Base-by-base conservation (phyloP, 495 filamentous ascomycete species). In the Penicillium soppii region DNA sequence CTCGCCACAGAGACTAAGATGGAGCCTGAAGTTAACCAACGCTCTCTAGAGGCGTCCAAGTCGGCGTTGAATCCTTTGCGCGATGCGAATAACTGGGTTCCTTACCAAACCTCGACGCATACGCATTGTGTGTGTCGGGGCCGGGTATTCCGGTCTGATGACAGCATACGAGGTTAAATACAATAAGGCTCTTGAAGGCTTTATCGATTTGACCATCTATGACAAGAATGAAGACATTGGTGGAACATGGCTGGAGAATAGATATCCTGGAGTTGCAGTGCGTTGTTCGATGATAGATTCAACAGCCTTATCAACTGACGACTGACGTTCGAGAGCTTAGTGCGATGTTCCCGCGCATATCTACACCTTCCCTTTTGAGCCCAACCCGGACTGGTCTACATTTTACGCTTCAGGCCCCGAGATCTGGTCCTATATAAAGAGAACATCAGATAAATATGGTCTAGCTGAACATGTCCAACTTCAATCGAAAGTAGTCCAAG, bases 381-480 rank as follows among this genome's bases (percentile, higher is more conserved):
- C 82, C 7, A 87, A 86, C 51, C 69, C 74, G 4, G 65, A 81
- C 50, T 89, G 85, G 84, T 73, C 72, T 2, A 65, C 76, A 23
- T 72, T 79, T 44, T 87, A 81, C 51, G 77, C 80, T 7, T 62
- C 68, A 17, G 80, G 80, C 0, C 62, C 62, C 4, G 84, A 88
- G 59, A 87, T 89, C 39, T 62, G 70, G 15, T 71, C 72, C 23
- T 89, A 88, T 50, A 79, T 81, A 59, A 65, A 81, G 29, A 52
- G 61, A 0, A 63, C 80, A 3, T 77, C 76, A 2, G 56, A 64
- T 15, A 85, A 83, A 59, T 78, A 80, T 61, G 70, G 77, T 13
- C 68, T 86, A 3, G 70, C 76, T 29, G 62, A 73, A 27, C 67
- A 78, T 42, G 50, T 80, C 10, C 67, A 73, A 33, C 59, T 80